A percentile compares a stretch with the other conserved stretches of the same genome.
Evolutionary conservation across 208 protist genomes (phyloP).

Genomic region (Trypanosoma scelopori): DNA sequence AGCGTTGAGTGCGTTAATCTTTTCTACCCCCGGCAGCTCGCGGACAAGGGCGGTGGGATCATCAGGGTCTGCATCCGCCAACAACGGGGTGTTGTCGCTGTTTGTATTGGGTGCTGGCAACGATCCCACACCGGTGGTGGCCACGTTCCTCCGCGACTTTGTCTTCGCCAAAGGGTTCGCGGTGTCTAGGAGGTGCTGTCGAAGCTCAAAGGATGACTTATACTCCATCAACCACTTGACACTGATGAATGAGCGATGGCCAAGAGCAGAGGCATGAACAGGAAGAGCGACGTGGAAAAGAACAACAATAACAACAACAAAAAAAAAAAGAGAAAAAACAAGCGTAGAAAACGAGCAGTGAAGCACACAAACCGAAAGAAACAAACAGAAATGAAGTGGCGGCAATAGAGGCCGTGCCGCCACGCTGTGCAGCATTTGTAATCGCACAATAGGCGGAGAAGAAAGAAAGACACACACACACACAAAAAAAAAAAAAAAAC

Average conservation of each 20-base stretch:
- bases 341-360: no score
- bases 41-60: conserved; percentile 86
- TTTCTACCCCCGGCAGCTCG: conserved; percentile 83
- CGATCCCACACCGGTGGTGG: background rate
- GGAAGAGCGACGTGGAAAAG: conserved; percentile 13
- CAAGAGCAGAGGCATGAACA: conserved; percentile 6
- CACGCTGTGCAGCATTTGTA: no score
- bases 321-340: conserved; percentile 3
- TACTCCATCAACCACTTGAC: conserved; percentile 44
- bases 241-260: background rate
- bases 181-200: conserved; percentile 74
- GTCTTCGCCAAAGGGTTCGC: conserved; percentile 26
- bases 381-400: background rate
- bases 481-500: conserved; percentile 2
- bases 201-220: conserved; percentile 85
- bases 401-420: no score
- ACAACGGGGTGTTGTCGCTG: conserved; percentile 5
- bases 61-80: conserved; percentile 38
- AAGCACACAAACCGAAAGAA: background rate
- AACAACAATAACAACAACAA: conserved; percentile 5
- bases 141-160: conserved; percentile 5
- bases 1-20: conserved; percentile 84
- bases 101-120: background rate
- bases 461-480: no score
- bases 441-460: no score